Evolutionary conservation across 495 filamentous ascomycete species (phyloP), one percentile per base, ranked within the genome.

Genomic region (Aspergillus homomorphus): DNA sequence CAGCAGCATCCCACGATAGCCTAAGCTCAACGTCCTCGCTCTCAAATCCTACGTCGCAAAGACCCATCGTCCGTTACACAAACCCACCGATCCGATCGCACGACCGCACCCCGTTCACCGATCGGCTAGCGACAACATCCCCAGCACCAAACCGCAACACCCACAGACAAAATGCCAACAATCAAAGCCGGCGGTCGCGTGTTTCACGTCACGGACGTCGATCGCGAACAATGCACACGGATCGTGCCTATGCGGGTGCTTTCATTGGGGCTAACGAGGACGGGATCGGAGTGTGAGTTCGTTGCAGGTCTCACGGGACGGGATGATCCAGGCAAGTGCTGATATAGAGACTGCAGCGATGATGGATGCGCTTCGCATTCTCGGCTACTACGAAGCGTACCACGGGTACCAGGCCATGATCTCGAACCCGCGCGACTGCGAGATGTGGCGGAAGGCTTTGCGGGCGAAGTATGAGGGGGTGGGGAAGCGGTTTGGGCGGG

Each of bases 381-480:
- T 54, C 3, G 52, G 52, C 24, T 54, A 54, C 20, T 2, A 54
- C 43, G 52, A 44, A 16, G 52, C 38, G 6, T 54, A 54, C 20
- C 52, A 54, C 30, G 52, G 52, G 20, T 43, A 43, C n/a, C n/a
- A 43, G 12, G 30, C 38, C 9, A 43, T 54, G 52, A 41, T 54
- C 0, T 12, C 2, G 2, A 54, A 54, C 38, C 52, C 52, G 23
- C 52, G 52, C 30, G 52, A 54, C 30, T 41, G 52, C 19, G 52
- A 54, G 18, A 54, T 54, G 52, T 54, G 52, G 52, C 19, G 6
- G 30, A 19, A 26, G 18, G 52, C 33, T 6, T 45, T 54, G 18
- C 54, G 44, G 3, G 54, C 54, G 4, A 56, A 56, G 23, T 56
- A 49, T 19, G 54, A 56, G 9, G 42, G 54, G 2, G 7, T 46